Base-by-base conservation (phyloP, 2,329 filamentous ascomycete species). In the Monosporascus sp. region DNA sequence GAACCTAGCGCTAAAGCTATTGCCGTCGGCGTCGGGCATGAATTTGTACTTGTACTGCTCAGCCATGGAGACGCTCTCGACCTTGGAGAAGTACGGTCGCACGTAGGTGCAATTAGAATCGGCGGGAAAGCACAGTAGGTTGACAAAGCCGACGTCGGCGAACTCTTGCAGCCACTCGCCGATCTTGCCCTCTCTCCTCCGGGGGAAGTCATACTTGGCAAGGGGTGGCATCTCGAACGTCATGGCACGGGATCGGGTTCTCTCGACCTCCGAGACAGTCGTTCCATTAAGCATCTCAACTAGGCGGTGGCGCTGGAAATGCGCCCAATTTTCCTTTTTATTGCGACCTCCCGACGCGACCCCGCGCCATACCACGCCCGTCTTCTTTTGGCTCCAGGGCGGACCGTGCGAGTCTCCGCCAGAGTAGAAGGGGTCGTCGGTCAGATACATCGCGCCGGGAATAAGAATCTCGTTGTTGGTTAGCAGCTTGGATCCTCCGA, bases 231-330 rank as follows among this genome's bases (percentile, higher is more conserved):
- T 66, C 45, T 73, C 71, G 59, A 82, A 83, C 7, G 79, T 79
- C 56, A 68, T 64, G 37, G 77, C 63, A 38, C 72, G 69, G 47
- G 67, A 58, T 37, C 60, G 65, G 17, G 65, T 63, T 39, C 68
- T 62, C 61, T 85, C 79, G 35, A 78, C 72, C 8, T 68, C 62
- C 27, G 66, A 65, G 22, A 85, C 80, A 18, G 73, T 77, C 1
- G 82, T 85, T 8, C 78, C 78, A 60, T 90, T 89, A 47, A 87
- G 71, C 83, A 89, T 86, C 54, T 83, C 75, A 25, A 89, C 72
- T 53, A 89, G 81, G 4, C 87, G 83, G 60, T 88, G 85, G n/a
- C 86, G 82, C 56, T 89, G 86, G 60, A 88, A 87, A 37, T 82
- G 79, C 37, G 75, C 75, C 85, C 86, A 90, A 55, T 80, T 87